Evolutionary conservation across 176 grass and related monocot genomes (phyloP), one percentile per base, ranked within the genome.

Genomic region (Poa pratensis): DNA sequence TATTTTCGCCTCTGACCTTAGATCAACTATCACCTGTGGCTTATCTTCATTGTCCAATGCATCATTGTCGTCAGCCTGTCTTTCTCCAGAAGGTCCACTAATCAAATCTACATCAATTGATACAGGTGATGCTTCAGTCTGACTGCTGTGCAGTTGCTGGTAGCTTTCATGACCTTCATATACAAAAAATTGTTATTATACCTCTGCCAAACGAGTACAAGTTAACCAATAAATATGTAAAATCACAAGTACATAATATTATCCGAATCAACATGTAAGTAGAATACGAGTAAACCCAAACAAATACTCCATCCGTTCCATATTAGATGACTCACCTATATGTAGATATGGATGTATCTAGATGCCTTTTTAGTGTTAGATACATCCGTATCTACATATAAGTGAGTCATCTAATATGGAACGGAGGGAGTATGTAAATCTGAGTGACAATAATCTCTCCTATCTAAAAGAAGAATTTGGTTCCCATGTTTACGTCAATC

Each of bases 1-100:
- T 69, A 91, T 77, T 78, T 89, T 95, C 37, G 92, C 93, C 75
- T 95, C 95, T 70, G 90, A 91, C 59, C 83, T 82, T 53, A 95
- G 89, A 80, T 97, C 89, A 84, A 89, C 54, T 77, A 46, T 43
- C 82, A 79, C 62, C 5, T 70, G 76, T 40, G 88, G 22, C 45
- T 53, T 84, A 61, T 86, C 87, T 84, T 82, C 77, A 64, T 82
- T 88, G 14, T 77, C 71, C 82, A 82, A 27, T 54, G 18, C 74
- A 64, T 88, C 73, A 57, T 80, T 80, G 59, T 30, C 51, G 80
- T 87, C 82, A 45, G 22, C 61, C 60, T 82, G 62, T 81, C 52
- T 77, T 86, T 24, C 58, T 70, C 80, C 54, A 80, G 82, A 82
- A 67, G 78, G 83, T 1, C 48, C 57, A 53, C 49, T 70, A 39